Conservation (phyloP, 805 yeast genomes). For the Wickerhamomyces alni region DNA sequence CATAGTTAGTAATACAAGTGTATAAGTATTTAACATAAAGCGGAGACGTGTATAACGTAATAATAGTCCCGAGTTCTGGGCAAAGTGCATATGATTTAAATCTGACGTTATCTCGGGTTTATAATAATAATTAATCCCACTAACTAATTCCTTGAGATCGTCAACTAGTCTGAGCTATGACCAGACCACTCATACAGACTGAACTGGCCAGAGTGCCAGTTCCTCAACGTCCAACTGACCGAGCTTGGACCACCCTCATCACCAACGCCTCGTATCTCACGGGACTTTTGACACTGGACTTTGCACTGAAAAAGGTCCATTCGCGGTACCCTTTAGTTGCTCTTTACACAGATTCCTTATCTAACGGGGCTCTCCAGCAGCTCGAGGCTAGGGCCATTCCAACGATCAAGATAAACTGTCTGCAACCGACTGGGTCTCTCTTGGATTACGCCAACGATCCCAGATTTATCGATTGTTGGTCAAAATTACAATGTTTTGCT, state of each 20-base stretch:
- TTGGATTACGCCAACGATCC: conserved; percentile 42
- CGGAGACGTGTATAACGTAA: no score
- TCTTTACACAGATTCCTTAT: conserved; percentile 44
- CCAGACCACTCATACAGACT: not conserved
- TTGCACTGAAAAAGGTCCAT: conserved; percentile 35
- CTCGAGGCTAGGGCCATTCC: conserved; percentile 36
- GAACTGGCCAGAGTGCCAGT: no score
- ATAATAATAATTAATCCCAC: no score
- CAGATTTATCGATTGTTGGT: conserved; percentile 57
- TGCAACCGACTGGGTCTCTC: conserved; percentile 38
- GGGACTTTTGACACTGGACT: conserved; percentile 46
- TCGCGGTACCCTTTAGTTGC: conserved; percentile 48
- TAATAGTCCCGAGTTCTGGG: no score
- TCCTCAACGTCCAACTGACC: no score
- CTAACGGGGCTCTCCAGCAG: conserved; percentile 32
- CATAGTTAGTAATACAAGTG: no score
- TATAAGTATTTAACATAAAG: no score
- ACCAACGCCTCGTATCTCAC: conserved; percentile 45
- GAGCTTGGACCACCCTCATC: conserved; percentile 51
- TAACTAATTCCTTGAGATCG: no score
- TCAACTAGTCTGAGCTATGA: no score
- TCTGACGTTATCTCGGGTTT: no score
- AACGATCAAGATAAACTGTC: conserved; percentile 33
- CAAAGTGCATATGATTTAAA: no score
- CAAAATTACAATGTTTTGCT: conserved; percentile 51